Evolutionary conservation across 2,329 filamentous ascomycete genomes (phyloP).

Genomic region (Fusarium praegraminearum): DNA sequence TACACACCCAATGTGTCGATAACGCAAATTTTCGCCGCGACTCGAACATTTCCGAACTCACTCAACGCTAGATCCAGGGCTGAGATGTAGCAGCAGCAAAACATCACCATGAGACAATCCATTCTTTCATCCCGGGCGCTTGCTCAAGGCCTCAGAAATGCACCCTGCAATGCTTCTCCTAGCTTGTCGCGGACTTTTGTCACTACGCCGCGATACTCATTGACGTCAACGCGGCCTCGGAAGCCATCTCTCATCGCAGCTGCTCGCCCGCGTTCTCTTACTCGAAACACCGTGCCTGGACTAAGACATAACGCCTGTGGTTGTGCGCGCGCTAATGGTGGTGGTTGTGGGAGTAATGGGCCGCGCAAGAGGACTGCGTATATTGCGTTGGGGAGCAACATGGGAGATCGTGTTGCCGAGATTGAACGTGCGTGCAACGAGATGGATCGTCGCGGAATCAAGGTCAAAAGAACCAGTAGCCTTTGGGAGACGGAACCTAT

Average conservation of each 20-base stretch:
- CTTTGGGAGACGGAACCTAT: slow-evolving; percentile 97
- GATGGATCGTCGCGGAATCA: slow-evolving; percentile 80
- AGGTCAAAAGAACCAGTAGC: slow-evolving; percentile 82
- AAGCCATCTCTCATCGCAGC: slow-evolving; percentile 21
- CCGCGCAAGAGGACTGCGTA: slow-evolving; percentile 68
- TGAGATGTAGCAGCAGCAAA: slow-evolving; percentile 34
- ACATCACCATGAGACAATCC: slow-evolving; percentile 38
- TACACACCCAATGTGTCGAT: slow-evolving; percentile 35
- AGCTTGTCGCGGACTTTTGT: slow-evolving; percentile 26
- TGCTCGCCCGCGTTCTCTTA: slow-evolving; percentile 32
- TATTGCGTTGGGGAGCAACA: slow-evolving; percentile 91
- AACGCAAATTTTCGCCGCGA: slow-evolving; percentile 45
- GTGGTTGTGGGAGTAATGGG: slow-evolving; percentile 46
- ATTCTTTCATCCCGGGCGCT: slow-evolving; percentile 27
- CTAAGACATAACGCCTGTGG: slow-evolving; percentile 51
- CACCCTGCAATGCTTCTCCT: slow-evolving; percentile 15
- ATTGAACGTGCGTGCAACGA: slow-evolving; percentile 86
- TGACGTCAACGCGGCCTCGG: slow-evolving; percentile 22
- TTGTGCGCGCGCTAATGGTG: slow-evolving; percentile 51
- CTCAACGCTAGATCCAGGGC: slow-evolving; percentile 23
- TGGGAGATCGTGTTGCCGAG: slow-evolving; percentile 85
- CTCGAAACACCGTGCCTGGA: slow-evolving; percentile 18
- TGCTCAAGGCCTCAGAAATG: slow-evolving; percentile 15
- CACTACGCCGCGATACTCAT: slow-evolving; percentile 23
- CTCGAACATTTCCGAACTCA: slow-evolving; percentile 6